Conservation (phyloP, 257 asterid genomes). For the Jacaranda copaia region DNA sequence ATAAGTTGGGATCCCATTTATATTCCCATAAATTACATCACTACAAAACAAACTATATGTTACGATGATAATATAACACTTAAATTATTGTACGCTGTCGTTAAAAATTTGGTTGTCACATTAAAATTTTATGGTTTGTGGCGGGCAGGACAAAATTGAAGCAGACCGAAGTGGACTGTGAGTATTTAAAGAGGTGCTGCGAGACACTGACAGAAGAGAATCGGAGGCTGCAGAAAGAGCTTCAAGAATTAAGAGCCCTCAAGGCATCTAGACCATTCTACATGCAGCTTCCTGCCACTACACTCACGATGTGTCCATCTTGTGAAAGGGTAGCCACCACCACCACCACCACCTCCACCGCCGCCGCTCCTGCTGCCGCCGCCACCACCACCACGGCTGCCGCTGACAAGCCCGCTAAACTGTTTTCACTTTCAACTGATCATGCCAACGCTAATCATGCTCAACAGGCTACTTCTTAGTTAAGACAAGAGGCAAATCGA, state of each 20-base stretch:
- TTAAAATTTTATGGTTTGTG: slow-evolving; percentile 1
- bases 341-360: slow-evolving; percentile 31
- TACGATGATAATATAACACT: no score
- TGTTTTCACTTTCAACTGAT: slow-evolving; percentile 42
- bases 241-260: slow-evolving; percentile 82
- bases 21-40: no score
- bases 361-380: slow-evolving; percentile 13
- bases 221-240: slow-evolving; percentile 80
- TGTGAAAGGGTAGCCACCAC: slow-evolving; percentile 75
- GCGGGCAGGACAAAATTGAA: slow-evolving; percentile 93
- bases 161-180: slow-evolving; percentile 97
- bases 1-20: no score
- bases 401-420: slow-evolving; percentile 35
- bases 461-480: slow-evolving; percentile 34
- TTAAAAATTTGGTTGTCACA: no score
- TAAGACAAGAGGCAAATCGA: background rate
- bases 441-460: slow-evolving; percentile 23
- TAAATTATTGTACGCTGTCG: no score
- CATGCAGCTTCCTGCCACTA: slow-evolving; percentile 91
- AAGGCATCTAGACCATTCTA: slow-evolving; percentile 82
- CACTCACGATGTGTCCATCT: slow-evolving; percentile 94
- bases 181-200: slow-evolving; percentile 84
- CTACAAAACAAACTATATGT: no score
- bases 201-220: slow-evolving; percentile 91
- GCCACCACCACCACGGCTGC: background rate